Base-by-base conservation (phyloP, 495 filamentous ascomycete species). In the Xylaria bambusicola region DNA sequence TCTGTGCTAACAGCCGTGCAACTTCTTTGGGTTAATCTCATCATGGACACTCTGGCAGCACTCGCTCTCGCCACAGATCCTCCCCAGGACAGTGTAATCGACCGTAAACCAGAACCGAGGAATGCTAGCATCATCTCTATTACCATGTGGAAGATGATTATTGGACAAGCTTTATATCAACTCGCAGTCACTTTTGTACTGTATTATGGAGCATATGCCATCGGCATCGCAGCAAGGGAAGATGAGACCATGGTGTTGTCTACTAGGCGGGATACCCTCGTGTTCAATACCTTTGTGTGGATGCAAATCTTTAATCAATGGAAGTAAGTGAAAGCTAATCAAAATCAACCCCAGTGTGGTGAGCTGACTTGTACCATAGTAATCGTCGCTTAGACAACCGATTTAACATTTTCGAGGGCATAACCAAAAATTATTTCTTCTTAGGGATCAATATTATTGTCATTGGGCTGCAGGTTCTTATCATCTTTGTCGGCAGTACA, bases 281-380 rank as follows among this genome's bases (percentile, higher is more conserved):
- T 96, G 6, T 96, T 96, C 82, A 96, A 96, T 76, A 90, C 90
- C 3, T 96, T 96, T 52, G 91, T 96, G 17, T 96, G 91, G 91
- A 94, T 96, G 91, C 91, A 96, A 61, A 93, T 96, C 62, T 96
- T 95, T 78, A 96, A 96, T 72, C 88, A 93, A 69, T 93, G 91
- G 84, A 96, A 94, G 83, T 86, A 80, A 82, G 83, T 81, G 63
- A 23, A 61, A 17, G 5, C 24, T 20, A 7, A 31, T 12, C 35
- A 36, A 13, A 24, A 56, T 38, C 33, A 5, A 33, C 10, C 29
- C 29, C 33, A 27, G 15, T 18, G 31, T 52, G 44, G 8, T 23
- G 27, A 49, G 59, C 74, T 80, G 70, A 80, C 62, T 33, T 3
- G 17, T 29, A 50, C 44, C 44, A 52, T n/a, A 86, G 83, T 80